phyloP scores from a whole-genome alignment of 1,139 yeast genomes.

The Protomyces macrosporus region DNA sequence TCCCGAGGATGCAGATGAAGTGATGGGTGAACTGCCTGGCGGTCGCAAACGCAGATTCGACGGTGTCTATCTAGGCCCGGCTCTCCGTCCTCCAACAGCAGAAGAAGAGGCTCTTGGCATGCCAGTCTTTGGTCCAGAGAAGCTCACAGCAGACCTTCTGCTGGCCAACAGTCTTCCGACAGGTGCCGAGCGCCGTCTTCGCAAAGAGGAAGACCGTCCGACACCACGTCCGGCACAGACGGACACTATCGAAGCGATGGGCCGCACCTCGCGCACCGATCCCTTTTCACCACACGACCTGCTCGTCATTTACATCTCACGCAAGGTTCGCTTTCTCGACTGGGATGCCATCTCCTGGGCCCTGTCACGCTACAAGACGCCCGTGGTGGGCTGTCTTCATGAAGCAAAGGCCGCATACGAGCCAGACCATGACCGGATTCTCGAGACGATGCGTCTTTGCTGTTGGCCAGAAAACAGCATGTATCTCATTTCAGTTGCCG shows the following conservation, averaged over 20 bases:
- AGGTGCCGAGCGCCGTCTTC: background rate
- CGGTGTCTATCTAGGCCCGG: background rate
- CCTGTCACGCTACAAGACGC: conserved; percentile 21
- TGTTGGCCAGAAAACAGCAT: conserved; percentile 25
- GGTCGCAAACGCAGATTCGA: background rate
- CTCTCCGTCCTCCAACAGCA: background rate
- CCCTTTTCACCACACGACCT: conserved; percentile 16
- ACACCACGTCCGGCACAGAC: background rate
- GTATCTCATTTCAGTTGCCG: conserved; percentile 15
- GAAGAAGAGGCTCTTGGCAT: background rate
- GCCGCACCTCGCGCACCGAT: conserved; percentile 9
- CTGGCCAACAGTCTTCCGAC: background rate
- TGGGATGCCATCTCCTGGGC: conserved; percentile 25
- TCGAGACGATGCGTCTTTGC: conserved; percentile 15
- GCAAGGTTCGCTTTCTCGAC: conserved; percentile 17
- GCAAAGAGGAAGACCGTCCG: background rate
- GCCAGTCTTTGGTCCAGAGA: background rate
- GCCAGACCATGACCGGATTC: conserved; percentile 10
- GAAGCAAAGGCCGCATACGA: conserved; percentile 14
- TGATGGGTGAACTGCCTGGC: background rate
- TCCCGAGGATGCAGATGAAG: background rate
- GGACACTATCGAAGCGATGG: background rate
- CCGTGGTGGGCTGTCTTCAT: conserved; percentile 8
- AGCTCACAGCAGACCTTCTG: background rate
- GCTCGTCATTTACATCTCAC: conserved; percentile 16